Conservation (phyloP, 768 basidiomycete genomes). For the Heimioporus sp. region DNA sequence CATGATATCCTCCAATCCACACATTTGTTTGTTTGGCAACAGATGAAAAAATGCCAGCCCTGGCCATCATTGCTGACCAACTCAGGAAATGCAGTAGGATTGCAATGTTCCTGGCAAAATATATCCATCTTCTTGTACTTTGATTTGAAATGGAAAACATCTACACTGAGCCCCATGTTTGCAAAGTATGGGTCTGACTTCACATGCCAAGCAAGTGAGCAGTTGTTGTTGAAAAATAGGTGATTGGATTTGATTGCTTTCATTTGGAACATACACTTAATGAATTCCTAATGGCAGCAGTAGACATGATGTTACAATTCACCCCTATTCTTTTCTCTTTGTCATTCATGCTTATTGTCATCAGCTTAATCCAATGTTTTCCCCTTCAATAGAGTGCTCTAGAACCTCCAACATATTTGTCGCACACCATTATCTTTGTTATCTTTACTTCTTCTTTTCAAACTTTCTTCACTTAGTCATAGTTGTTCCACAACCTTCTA, state of each 20-base stretch:
- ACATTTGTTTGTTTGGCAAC: slow-evolving; percentile 34
- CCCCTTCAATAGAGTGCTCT: too few species aligned
- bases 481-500: too few species aligned
- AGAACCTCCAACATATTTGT: too few species aligned
- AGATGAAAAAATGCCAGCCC: slow-evolving; percentile 36
- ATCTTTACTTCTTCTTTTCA: too few species aligned
- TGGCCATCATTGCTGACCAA: slow-evolving; percentile 19
- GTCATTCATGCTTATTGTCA: too few species aligned
- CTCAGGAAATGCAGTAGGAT: slow-evolving; percentile 27
- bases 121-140: slow-evolving; percentile 32
- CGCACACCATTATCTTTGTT: too few species aligned
- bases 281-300: slow-evolving; percentile 1
- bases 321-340: too few species aligned
- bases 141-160: slow-evolving; percentile 37
- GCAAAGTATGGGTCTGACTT: slow-evolving; percentile 4
- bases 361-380: too few species aligned
- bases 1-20: slow-evolving; percentile 38
- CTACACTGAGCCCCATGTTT: slow-evolving; percentile 27
- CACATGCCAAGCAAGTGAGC: slow-evolving; percentile 1
- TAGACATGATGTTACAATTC: too few species aligned
- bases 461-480: too few species aligned
- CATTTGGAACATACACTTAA: background rate
- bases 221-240: slow-evolving; percentile 11
- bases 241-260: background rate
- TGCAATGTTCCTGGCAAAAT: slow-evolving; percentile 30